Conservation (phyloP, 139 green algal species). For the Volvox africanus region DNA sequence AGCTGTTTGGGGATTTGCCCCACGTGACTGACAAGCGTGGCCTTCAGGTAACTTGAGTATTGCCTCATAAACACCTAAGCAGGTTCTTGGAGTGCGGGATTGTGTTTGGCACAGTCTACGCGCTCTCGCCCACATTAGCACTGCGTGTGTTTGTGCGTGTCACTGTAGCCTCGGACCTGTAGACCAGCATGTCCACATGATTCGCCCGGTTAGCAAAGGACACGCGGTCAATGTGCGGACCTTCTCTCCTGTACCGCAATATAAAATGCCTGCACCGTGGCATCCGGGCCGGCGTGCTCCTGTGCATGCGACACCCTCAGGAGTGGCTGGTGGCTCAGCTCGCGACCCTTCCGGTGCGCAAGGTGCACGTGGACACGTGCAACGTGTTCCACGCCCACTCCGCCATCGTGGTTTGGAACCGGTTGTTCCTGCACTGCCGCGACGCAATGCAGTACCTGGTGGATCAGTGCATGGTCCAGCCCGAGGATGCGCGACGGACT, state of each 20-base stretch:
- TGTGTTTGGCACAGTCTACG: no score
- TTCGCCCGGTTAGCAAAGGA: no score
- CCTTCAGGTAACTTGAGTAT: background rate
- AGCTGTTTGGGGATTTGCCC: background rate
- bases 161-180: no score
- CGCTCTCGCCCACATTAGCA: no score
- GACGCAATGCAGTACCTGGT: background rate
- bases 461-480: background rate
- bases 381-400: background rate
- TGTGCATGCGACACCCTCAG: background rate
- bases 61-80: no score
- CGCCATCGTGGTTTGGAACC: constrained; percentile 14
- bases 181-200: no score
- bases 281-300: background rate
- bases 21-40: background rate
- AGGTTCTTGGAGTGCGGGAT: no score
- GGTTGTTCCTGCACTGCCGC: constrained; percentile 11
- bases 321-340: background rate
- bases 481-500: no score
- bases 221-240: no score
- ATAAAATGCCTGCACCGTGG: no score
- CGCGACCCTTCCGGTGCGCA: background rate
- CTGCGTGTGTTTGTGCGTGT: no score
- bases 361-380: constrained; percentile 10
- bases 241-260: no score